A percentile compares a stretch with the other conserved stretches of the same genome.
phyloP scores from a whole-genome alignment of 2,329 filamentous ascomycete species.

The Penicillium griseofulvum region DNA sequence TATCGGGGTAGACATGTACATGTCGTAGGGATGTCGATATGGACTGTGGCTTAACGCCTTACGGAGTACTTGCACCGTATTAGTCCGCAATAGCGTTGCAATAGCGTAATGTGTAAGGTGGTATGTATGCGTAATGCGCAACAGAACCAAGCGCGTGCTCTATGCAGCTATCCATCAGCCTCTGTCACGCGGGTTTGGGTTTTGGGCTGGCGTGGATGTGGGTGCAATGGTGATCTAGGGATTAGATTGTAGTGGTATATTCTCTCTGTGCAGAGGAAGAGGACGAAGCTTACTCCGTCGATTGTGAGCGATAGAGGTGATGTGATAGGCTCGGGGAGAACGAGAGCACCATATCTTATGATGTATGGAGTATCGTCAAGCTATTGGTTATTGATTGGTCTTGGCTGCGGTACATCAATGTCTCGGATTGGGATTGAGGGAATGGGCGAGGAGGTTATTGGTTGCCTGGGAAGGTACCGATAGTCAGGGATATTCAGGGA shows the following conservation, averaged over 20 bases:
- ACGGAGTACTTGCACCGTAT: neutral
- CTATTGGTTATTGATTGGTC: neutral
- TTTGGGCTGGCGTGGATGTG: neutral
- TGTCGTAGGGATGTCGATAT: neutral
- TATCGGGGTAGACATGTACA: neutral
- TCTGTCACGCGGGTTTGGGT: neutral
- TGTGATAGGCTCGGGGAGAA: neutral
- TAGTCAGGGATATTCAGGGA: neutral
- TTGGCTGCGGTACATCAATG: neutral
- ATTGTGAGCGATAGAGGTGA: no score
- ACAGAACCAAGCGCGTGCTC: neutral
- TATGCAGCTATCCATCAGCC: slow-evolving; percentile 1
- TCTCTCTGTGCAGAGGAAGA: no score
- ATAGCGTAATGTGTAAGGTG: no score
- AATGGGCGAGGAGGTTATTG: neutral
- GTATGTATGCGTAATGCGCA: neutral
- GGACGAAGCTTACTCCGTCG: neutral
- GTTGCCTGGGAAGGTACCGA: neutral
- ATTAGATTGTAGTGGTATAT: no score
- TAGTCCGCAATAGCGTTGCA: neutral
- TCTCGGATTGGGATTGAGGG: neutral
- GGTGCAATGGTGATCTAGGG: neutral
- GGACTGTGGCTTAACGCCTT: neutral
- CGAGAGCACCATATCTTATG: neutral
- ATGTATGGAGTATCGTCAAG: neutral